These are phyloP conservation scores for barley (Hordeum vulgare) DNA, from an alignment of 176 grass and related monocot genomes.

Conservation along the genomic window DNA sequence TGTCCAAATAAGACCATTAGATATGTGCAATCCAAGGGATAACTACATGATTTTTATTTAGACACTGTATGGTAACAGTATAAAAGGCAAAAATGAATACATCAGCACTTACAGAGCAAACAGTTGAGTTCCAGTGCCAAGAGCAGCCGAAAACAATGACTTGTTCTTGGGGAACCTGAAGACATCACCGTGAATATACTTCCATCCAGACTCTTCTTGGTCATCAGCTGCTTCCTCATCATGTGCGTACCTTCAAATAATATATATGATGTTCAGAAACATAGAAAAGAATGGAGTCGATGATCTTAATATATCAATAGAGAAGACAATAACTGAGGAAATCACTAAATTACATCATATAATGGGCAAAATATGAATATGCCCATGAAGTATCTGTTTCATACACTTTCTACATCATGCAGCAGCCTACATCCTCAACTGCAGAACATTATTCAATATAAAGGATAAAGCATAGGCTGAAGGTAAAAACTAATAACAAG, in stretches of 20 bases:
- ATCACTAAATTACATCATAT: background rate
- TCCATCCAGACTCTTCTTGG: conserved; percentile 97
- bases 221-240: conserved; percentile 95
- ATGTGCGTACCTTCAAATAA: conserved; percentile 74
- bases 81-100: background rate
- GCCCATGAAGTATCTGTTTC: background rate
- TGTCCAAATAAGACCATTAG: conserved; percentile 7
- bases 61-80: background rate
- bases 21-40: background rate
- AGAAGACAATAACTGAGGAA: background rate
- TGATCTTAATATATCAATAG: background rate
- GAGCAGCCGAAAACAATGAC: conserved; percentile 86
- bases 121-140: conserved; percentile 87
- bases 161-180: conserved; percentile 91
- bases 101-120: conserved; percentile 71
- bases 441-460: background rate
- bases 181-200: conserved; percentile 96
- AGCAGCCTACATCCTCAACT: background rate
- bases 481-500: background rate
- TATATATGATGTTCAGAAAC: conserved; percentile 11
- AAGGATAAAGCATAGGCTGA: background rate
- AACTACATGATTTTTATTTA: background rate
- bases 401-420: background rate
- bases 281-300: background rate
- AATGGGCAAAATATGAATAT: background rate